phyloP scores from a whole-genome alignment of 352 stramenopile species.

The Globisporangium perplexum region DNA sequence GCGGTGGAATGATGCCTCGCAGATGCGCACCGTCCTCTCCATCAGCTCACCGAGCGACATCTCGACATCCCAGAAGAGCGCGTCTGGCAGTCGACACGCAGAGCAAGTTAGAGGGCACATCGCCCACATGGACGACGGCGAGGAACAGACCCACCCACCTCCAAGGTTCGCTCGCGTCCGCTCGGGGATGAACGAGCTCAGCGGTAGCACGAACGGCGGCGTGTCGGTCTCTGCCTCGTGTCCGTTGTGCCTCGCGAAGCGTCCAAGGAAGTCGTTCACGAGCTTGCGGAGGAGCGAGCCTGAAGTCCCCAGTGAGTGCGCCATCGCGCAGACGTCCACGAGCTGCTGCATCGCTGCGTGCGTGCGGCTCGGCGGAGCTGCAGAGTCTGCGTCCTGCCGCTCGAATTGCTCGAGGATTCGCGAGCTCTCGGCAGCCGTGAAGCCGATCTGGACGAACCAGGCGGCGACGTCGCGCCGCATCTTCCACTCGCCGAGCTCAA shows the following conservation, averaged over 20 bases:
- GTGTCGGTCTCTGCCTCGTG: neutral
- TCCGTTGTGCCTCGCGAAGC: neutral
- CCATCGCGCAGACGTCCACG: slow-evolving; percentile 11
- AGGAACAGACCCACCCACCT: slow-evolving; percentile 4
- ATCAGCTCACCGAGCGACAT: slow-evolving; percentile 12
- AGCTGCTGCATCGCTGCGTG: slow-evolving; percentile 1
- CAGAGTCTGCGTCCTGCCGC: neutral
- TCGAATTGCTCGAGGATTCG: slow-evolving; percentile 9
- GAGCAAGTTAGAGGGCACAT: neutral
- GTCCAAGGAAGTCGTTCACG: slow-evolving; percentile 5
- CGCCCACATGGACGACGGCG: too few relatives aligned
- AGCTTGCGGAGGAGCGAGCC: slow-evolving; percentile 9
- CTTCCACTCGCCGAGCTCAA: slow-evolving; percentile 16
- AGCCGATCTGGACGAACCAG: slow-evolving; percentile 16
- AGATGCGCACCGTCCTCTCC: slow-evolving; percentile 12
- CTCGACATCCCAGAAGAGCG: slow-evolving; percentile 13
- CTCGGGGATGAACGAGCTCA: slow-evolving; percentile 14
- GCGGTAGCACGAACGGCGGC: slow-evolving; percentile 4
- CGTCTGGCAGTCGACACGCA: slow-evolving; percentile 1
- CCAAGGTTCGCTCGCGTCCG: slow-evolving; percentile 12
- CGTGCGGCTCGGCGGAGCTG: neutral
- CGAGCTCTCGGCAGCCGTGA: slow-evolving; percentile 7
- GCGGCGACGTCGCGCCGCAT: slow-evolving; percentile 10
- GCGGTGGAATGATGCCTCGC: slow-evolving; percentile 11
- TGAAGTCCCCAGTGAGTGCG: slow-evolving; percentile 6